phyloP scores from a whole-genome alignment of 305 asterid species.

The Solanum hybrid region DNA sequence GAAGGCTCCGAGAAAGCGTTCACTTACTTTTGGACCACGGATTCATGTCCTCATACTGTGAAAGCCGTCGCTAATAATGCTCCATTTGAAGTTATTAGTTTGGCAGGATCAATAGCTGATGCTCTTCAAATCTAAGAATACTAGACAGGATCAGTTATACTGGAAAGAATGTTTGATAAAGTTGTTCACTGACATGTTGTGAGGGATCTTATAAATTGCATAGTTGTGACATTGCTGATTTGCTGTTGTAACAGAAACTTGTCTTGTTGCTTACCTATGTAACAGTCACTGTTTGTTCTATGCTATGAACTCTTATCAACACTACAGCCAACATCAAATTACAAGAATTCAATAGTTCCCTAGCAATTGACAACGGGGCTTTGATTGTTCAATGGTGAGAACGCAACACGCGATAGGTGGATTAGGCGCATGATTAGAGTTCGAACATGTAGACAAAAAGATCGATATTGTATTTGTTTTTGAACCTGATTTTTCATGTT shows the following conservation, averaged over 20 bases:
- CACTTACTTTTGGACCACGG: constrained; percentile 85
- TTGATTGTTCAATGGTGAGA: neutral
- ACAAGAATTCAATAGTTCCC: neutral
- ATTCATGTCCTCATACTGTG: constrained; percentile 82
- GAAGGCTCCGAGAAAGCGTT: constrained; percentile 46
- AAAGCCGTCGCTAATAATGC: constrained; percentile 48
- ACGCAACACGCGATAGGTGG: neutral
- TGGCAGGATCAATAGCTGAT: constrained; percentile 85
- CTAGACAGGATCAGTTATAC: neutral
- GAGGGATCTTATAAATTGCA: neutral
- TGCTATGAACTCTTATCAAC: neutral
- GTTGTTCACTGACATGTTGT: neutral
- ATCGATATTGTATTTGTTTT: neutral
- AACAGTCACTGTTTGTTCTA: neutral
- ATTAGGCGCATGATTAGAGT: neutral
- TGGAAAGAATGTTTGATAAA: neutral
- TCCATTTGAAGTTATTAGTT: constrained; percentile 86
- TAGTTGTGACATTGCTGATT: neutral
- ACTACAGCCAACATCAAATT: neutral
- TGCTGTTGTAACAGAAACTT: neutral
- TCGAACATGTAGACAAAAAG: neutral
- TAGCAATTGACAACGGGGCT: neutral
- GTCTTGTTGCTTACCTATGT: neutral
- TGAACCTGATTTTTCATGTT: neutral
- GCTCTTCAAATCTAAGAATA: constrained; percentile 64